These are phyloP conservation scores for Mimosa bimucronata DNA, from an alignment of 306 rosid genomes.

Conservation along the genomic window DNA sequence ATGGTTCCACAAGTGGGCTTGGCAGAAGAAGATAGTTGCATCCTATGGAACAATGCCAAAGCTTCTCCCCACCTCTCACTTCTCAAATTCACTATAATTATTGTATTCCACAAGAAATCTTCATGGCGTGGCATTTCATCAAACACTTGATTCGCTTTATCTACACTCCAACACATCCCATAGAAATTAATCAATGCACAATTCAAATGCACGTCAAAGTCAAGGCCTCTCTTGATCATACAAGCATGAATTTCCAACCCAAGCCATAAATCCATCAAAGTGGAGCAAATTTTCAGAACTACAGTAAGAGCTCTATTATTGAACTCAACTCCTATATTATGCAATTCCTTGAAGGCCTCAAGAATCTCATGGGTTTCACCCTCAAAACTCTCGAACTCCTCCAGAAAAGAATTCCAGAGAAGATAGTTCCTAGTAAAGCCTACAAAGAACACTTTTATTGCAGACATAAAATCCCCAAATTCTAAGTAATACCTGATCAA, in stretches of 20 bases:
- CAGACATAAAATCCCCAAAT: conserved; percentile 61
- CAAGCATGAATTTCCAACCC: conserved; percentile 65
- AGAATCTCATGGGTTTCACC: conserved; percentile 52
- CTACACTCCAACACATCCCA: conserved; percentile 58
- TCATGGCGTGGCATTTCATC: conserved; percentile 52
- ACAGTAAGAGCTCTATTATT: conserved; percentile 53
- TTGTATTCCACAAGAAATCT: conserved; percentile 66
- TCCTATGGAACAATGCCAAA: conserved; percentile 46
- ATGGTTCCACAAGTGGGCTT: conserved; percentile 48
- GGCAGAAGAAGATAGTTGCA: conserved; percentile 54
- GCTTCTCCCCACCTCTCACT: conserved; percentile 57
- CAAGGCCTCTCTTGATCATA: conserved; percentile 61
- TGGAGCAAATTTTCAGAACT: conserved; percentile 57
- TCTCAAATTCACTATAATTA: conserved; percentile 60
- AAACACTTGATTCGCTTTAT: conserved; percentile 58
- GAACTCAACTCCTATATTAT: conserved; percentile 48
- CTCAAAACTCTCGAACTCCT: conserved; percentile 57
- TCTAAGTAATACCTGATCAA: conserved; percentile 58
- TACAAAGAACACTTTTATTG: conserved; percentile 54
- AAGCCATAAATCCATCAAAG: conserved; percentile 47
- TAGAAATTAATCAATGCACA: conserved; percentile 64
- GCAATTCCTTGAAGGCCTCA: conserved; percentile 51
- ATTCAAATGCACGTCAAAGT: conserved; percentile 55
- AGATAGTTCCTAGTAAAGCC: conserved; percentile 55
- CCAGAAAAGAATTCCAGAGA: conserved; percentile 54